phyloP scores from a whole-genome alignment of 805 yeast genomes.

The Metschnikowia rubicola region DNA sequence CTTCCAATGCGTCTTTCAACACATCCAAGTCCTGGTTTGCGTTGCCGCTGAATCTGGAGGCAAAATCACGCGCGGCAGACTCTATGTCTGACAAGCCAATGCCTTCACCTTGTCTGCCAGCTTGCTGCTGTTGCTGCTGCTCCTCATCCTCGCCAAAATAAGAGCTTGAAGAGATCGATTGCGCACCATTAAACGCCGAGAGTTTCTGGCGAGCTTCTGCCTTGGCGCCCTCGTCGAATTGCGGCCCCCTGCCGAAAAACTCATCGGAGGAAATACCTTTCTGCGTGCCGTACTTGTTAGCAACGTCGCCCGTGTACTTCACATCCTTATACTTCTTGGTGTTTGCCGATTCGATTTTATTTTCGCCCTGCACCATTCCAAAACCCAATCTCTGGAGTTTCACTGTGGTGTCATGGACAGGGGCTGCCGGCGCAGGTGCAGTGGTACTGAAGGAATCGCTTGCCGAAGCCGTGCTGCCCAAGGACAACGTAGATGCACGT shows the following conservation, averaged over 20 bases:
- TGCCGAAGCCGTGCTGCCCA: constrained; percentile 5
- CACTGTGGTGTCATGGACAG: constrained; percentile 53
- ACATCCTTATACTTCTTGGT: constrained; percentile 48
- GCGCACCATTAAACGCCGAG: constrained; percentile 79
- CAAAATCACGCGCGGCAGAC: constrained; percentile 56
- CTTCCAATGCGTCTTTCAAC: constrained; percentile 86
- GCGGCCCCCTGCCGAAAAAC: constrained; percentile 79
- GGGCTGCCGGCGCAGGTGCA: constrained; percentile 17
- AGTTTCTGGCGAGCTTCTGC: constrained; percentile 80
- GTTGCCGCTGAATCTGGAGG: constrained; percentile 64
- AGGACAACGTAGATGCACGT: constrained; percentile 6
- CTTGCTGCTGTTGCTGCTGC: constrained; percentile 16
- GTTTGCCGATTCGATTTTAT: constrained; percentile 42
- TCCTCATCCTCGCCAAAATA: constrained; percentile 86
- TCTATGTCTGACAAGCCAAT: constrained; percentile 49
- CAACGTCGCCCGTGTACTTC: constrained; percentile 71
- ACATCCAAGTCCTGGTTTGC: constrained; percentile 89
- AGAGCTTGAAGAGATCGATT: constrained; percentile 85
- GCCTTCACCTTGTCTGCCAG: constrained; percentile 13
- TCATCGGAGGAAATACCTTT: constrained; percentile 96
- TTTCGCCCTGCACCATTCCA: constrained; percentile 75
- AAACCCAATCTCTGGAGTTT: constrained; percentile 81
- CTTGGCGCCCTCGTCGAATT: constrained; percentile 72
- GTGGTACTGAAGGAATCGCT: not conserved
- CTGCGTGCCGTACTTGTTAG: constrained; percentile 76